Conservation (phyloP, 495 filamentous ascomycete genomes). For the Oidiodendron maius region DNA sequence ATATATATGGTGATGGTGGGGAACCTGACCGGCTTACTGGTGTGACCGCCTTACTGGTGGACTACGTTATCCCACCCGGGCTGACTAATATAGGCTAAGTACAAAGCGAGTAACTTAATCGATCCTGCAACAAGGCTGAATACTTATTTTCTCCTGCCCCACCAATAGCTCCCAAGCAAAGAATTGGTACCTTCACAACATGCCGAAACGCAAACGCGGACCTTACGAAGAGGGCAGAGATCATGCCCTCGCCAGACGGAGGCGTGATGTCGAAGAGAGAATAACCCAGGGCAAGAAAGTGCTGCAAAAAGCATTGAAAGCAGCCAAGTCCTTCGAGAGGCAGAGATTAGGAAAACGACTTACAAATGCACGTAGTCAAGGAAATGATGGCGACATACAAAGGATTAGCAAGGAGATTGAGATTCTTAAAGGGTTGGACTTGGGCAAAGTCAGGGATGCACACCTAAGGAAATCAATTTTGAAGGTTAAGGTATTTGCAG, state of each 20-base stretch:
- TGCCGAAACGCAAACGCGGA: slow-evolving; percentile 23
- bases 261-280: slow-evolving; percentile 38
- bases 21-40: no score
- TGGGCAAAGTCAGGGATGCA: slow-evolving; percentile 54
- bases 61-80: no score
- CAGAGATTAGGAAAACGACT: slow-evolving; percentile 78
- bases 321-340: slow-evolving; percentile 79
- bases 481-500: slow-evolving; percentile 64
- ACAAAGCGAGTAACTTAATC: no score
- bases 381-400: slow-evolving; percentile 32
- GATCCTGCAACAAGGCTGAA: slow-evolving; percentile 17
- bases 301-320: slow-evolving; percentile 65
- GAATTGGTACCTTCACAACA: no score
- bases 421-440: slow-evolving; percentile 73
- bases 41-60: no score
- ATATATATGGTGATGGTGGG: no score
- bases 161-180: neutral
- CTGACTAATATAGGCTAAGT: no score
- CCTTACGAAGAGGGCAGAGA: slow-evolving; percentile 5
- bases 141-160: slow-evolving; percentile 1
- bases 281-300: slow-evolving; percentile 52
- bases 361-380: slow-evolving; percentile 55
- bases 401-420: slow-evolving; percentile 68
- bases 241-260: slow-evolving; percentile 2
- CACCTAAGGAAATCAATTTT: slow-evolving; percentile 73